A percentile compares a stretch with the other conserved stretches of the same genome.
These are phyloP conservation scores for Anthracocystis walkeri DNA, from an alignment of 1,284 basidiomycete species.

Conservation along the genomic window DNA sequence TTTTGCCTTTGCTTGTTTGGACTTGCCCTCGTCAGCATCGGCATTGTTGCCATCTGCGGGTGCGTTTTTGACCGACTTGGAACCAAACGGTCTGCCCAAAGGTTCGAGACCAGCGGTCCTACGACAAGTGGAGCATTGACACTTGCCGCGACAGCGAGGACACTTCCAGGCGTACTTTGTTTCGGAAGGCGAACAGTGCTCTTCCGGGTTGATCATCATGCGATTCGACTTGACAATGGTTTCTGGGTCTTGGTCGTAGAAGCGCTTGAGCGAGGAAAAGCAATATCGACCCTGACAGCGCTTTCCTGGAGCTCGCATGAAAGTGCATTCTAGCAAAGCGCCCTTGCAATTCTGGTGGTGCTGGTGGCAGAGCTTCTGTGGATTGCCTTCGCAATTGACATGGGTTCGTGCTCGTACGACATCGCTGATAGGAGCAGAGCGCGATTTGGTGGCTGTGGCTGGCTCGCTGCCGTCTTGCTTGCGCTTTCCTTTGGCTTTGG, in stretches of 20 bases:
- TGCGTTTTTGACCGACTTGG: background rate
- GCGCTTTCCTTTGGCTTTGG: conserved; percentile 20
- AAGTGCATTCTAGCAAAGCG: conserved; percentile 47
- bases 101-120: conserved; percentile 35
- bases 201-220: conserved; percentile 41
- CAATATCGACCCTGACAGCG: conserved; percentile 44
- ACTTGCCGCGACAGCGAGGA: conserved; percentile 43
- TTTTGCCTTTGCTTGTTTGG: conserved; percentile 9
- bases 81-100: conserved; percentile 22
- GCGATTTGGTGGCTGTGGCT: conserved; percentile 4
- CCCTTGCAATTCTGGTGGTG: conserved; percentile 45
- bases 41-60: background rate
- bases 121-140: conserved; percentile 40
- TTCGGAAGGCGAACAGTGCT: conserved; percentile 45
- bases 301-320: conserved; percentile 46
- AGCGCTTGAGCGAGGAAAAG: conserved; percentile 39
- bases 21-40: background rate
- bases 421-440: conserved; percentile 27
- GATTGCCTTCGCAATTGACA: conserved; percentile 27
- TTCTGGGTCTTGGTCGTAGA: conserved; percentile 46
- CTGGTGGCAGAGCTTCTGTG: conserved; percentile 41
- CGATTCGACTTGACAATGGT: conserved; percentile 45
- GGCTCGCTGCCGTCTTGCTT: conserved; percentile 8
- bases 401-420: conserved; percentile 38
- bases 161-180: conserved; percentile 55